A percentile compares a stretch with the other conserved stretches of the same genome.
phyloP scores from a whole-genome alignment of 148 eudicot genomes.

The Rhododendron vialii region DNA sequence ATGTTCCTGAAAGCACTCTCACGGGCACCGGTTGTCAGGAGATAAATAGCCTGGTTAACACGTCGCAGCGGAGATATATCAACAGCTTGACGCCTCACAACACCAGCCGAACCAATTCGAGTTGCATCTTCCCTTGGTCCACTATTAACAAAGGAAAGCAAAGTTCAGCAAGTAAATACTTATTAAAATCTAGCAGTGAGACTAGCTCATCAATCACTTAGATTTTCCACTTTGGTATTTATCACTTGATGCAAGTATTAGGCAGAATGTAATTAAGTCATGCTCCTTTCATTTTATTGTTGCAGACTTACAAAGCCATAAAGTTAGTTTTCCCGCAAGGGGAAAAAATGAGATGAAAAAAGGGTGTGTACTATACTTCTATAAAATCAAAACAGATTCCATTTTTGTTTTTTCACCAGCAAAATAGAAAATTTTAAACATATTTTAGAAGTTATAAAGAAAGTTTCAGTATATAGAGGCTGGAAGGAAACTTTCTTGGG shows the following conservation, averaged over 20 bases:
- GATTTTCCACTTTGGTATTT: neutral
- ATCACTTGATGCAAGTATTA: neutral
- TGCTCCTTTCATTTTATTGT: neutral
- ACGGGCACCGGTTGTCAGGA: constrained; percentile 29
- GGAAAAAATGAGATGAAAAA: neutral
- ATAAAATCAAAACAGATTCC: too few species aligned
- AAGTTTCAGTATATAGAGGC: neutral
- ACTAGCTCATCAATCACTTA: neutral
- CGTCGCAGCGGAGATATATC: constrained; percentile 30
- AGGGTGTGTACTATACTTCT: neutral
- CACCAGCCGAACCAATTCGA: constrained; percentile 33
- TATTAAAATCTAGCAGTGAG: neutral
- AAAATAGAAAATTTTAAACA: neutral
- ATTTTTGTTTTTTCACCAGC: neutral
- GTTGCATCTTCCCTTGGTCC: constrained; percentile 36
- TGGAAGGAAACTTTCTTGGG: neutral
- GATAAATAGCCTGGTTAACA: constrained; percentile 30
- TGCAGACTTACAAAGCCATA: neutral
- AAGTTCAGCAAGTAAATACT: neutral
- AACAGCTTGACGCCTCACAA: constrained; percentile 33
- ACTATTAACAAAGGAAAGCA: neutral
- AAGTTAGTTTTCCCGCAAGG: neutral
- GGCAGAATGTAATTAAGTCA: neutral
- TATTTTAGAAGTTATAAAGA: too few species aligned
- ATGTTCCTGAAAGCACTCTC: constrained; percentile 33